A percentile compares a stretch with the other conserved stretches of the same genome.
Evolutionary conservation across 2,329 filamentous ascomycete genomes (phyloP).

Genomic region (Apiospora arundinis): DNA sequence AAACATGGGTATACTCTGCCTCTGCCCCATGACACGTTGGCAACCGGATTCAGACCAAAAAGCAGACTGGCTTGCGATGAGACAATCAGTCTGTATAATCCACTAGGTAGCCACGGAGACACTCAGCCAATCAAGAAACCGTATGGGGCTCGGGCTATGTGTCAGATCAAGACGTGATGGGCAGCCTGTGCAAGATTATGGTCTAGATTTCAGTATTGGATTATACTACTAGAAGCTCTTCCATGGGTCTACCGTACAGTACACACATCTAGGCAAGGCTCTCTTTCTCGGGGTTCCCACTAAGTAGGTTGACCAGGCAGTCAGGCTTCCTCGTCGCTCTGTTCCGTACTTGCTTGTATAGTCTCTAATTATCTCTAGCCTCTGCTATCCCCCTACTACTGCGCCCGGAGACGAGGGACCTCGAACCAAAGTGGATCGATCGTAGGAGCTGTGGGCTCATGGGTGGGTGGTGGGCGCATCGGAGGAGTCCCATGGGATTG

Average conservation of each 20-base stretch:
- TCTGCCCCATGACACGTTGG: neutral
- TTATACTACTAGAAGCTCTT: neutral
- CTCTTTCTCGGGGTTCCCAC: neutral
- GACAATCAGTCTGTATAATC: constrained; percentile 2
- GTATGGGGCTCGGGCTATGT: neutral
- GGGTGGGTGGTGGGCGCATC: constrained; percentile 7
- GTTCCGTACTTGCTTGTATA: neutral
- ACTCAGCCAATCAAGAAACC: neutral
- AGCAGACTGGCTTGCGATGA: neutral
- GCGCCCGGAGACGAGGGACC: neutral
- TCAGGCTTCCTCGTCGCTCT: neutral
- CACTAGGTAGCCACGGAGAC: neutral
- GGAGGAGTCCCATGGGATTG: neutral
- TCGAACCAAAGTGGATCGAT: constrained; percentile 8
- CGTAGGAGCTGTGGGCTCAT: constrained; percentile 12
- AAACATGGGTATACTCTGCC: neutral
- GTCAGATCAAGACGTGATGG: constrained; percentile 11
- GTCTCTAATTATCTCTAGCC: constrained; percentile 6
- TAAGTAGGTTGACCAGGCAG: neutral
- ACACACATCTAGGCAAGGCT: neutral
- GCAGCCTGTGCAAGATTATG: neutral
- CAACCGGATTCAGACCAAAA: neutral
- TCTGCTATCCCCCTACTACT: neutral
- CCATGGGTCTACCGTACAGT: neutral
- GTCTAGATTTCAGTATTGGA: neutral